A percentile compares a stretch with the other conserved stretches of the same genome.
phyloP scores from a whole-genome alignment of 78 protist species.

The Anaeramoeba ignava region DNA sequence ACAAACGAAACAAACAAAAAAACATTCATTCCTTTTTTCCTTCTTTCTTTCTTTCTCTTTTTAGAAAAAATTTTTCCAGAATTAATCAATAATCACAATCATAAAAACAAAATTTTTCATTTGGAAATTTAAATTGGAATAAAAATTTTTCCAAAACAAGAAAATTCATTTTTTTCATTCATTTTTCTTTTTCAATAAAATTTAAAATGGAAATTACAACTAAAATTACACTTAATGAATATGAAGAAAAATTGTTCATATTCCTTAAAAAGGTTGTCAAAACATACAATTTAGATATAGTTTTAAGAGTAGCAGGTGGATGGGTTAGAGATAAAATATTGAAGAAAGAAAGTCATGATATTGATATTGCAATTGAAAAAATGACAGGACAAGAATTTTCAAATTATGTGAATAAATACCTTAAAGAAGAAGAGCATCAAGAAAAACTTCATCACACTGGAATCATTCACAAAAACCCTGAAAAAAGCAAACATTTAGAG shows the following conservation, averaged over 20 bases:
- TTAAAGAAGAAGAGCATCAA: neutral
- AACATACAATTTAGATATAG: neutral
- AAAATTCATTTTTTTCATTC: too few species aligned
- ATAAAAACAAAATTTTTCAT: too few species aligned
- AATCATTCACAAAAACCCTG: conserved; percentile 61
- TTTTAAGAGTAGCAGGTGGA: conserved; percentile 86
- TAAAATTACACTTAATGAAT: neutral
- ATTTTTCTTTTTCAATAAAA: too few species aligned
- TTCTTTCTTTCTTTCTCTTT: too few species aligned
- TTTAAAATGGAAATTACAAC: too few species aligned
- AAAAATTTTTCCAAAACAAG: too few species aligned
- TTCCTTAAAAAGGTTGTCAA: neutral
- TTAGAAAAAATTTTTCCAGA: too few species aligned
- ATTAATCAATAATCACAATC: too few species aligned
- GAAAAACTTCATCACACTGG: neutral
- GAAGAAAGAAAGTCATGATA: conserved; percentile 4
- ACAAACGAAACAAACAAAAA: too few species aligned
- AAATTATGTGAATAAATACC: conserved; percentile 7
- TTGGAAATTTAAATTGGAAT: too few species aligned
- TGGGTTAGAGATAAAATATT: conserved; percentile 87
- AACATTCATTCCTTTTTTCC: too few species aligned
- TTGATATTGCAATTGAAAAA: conserved; percentile 17
- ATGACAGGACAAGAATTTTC: conserved; percentile 8
- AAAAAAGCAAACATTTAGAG: conserved; percentile 80
- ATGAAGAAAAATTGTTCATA: neutral